Evolutionary conservation across 768 basidiomycete genomes (phyloP).

Genomic region (Phylloporus rhodoxanthus): DNA sequence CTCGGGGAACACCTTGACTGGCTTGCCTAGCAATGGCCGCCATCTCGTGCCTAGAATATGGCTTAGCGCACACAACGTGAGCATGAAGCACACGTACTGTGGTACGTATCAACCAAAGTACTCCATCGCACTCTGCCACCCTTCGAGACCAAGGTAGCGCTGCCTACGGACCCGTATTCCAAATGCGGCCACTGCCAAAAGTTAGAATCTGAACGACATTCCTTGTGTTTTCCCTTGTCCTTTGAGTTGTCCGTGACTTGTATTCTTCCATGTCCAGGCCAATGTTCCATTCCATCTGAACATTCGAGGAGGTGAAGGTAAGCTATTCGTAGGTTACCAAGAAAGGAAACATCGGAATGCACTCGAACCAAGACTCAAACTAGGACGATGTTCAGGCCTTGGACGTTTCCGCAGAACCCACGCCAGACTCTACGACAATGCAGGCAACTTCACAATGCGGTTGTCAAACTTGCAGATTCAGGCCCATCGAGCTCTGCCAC

Average conservation of each 20-base stretch:
- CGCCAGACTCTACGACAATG: constrained; percentile 28
- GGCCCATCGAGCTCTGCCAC: constrained; percentile 18
- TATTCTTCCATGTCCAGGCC: constrained; percentile 49
- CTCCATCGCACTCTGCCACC: constrained; percentile 49
- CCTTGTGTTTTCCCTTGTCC: constrained; percentile 21
- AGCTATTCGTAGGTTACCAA: constrained; percentile 2
- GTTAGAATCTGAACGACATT: constrained; percentile 23
- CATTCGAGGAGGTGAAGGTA: too few species aligned
- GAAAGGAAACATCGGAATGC: constrained; percentile 19
- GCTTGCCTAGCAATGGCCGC: constrained; percentile 24
- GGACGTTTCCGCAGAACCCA: constrained; percentile 40
- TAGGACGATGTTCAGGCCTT: constrained; percentile 45
- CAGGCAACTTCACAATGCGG: constrained; percentile 44
- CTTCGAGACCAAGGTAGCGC: constrained; percentile 47
- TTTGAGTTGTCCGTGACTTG: constrained; percentile 21
- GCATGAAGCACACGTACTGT: constrained; percentile 15
- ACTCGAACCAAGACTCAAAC: too few species aligned
- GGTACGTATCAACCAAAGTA: constrained; percentile 31
- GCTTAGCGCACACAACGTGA: constrained; percentile 4
- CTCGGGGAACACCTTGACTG: constrained; percentile 50
- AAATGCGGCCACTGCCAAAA: constrained; percentile 47
- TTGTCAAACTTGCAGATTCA: constrained; percentile 22
- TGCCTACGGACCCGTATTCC: constrained; percentile 50
- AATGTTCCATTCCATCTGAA: constrained; percentile 71
- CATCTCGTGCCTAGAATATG: constrained; percentile 28